Evolutionary conservation across 164 flowering plant genomes (phyloP), one percentile per base, ranked within the genome.

Genomic region (Vitis rotundifolia): DNA sequence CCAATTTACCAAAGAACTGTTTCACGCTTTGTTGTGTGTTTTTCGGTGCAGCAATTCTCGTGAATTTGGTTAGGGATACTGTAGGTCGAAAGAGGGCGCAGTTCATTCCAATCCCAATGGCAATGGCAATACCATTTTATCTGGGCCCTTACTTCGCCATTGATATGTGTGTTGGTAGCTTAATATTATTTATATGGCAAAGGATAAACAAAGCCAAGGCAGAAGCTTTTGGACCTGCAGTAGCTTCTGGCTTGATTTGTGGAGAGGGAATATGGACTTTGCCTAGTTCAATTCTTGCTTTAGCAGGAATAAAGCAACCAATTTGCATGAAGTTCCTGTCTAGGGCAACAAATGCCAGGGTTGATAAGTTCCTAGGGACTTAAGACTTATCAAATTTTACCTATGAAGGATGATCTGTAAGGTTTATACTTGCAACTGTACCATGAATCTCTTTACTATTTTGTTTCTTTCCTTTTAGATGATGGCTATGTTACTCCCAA

Each of bases 1-100:
- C 79, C 19, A 52, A 77, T 22, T 61, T 85, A 49, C 86, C 86
- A 10, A 77, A 77, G 62, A 28, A 85, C 53, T 85, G 88, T 76
- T 79, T 85, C 72, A 61, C 31, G 11, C 81, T 83, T 14, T 81
- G 86, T 67, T 81, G 72, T 47, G 72, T 61, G 3, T 83, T 83
- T 74, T 85, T 85, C 58, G 67, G 51, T 2, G 68, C 59, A 12
- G 57, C 68, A 44, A 65, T 65, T 3, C 5, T 65, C 8, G 28
- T 65, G 8, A 65, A 65, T 7, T 3, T 8, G 18, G 26, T 65
- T 9, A 11, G 58, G 44, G 68, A 65, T 28, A 0, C 14, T 12
- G 15, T 31, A 10, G 26, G 26, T 1, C 26, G 52, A 59, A 64
- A 64, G 15, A 51, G 68, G 68, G 58, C 59, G 5, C 22, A 29